Base-by-base conservation (phyloP, 2,329 filamentous ascomycete species). In the Alternaria sp. region DNA sequence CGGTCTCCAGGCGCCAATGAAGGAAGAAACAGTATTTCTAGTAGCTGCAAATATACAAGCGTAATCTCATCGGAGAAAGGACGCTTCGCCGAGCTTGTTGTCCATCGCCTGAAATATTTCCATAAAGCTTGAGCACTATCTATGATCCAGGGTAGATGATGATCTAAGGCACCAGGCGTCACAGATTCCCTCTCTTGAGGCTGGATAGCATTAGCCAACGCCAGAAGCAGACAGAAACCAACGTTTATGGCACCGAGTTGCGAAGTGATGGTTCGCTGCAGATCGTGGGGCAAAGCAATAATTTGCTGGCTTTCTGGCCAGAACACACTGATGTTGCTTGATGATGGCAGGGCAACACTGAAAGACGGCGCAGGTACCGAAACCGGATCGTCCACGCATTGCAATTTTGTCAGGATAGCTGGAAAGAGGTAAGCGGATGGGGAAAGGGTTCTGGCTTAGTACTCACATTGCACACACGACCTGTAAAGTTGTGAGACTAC, bases 361-460 rank as follows among this genome's bases (percentile, higher is more conserved):
- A 80, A 72, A 8, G 65, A 56, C 9, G 60, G 36, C 32, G 18
- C 50, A 14, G 65, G 52, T 4, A 43, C 48, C 36, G 62, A 54
- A 4, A 61, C n/a, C 8, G 59, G 28, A n/a, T 70, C 59, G 12
- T 76, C 66, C 3, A 68, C 56, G 34, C 60, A 62, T 59, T 85
- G 81, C 40, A 86, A 65, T 16, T 79, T 78, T 55, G 67, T 68
- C 14, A 85, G 54, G 14, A 85, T 78, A 65, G 83, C 85, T 87
- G n/a, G 18, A 7, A 11, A 16, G 22, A 16, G 5, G 32, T 66
- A 25, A 71, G 63, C 48, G 45, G 43, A 16, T 16, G 28, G 2
- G 9, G 41, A 12, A 5, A 8, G 22, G 3, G 32, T 22, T 7
- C 3, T 4, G 12, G 14, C n/a, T 22, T 25, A 28, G 11, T 11